Evolutionary conservation across 2,329 filamentous ascomycete species (phyloP), one percentile per base, ranked within the genome.

Genomic region (Aureobasidium sp.): DNA sequence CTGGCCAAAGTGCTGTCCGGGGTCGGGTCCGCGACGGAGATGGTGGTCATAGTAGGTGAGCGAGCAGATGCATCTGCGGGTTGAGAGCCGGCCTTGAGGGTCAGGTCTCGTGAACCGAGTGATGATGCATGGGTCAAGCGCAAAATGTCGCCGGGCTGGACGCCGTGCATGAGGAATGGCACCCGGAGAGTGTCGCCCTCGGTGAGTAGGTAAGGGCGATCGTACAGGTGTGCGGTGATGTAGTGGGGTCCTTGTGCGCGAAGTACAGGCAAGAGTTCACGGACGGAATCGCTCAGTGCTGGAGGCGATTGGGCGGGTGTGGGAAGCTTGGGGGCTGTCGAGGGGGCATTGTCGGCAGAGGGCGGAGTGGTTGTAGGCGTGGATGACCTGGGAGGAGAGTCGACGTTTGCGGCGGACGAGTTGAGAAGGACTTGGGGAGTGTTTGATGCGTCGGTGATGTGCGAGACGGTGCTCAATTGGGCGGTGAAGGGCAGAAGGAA

Each of bases 41-140:
- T 50, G 5, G 64, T 61, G 4, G 49, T 55, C 8, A 53, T 60
- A 12, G 62, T 63, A 11, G 57, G 55, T 34, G 63, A 66, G 41
- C 63, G 66, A 38, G 45, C 21, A 7, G 35, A 38, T 12, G 64
- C 54, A 54, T 61, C 61, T 3, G 64, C 61, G 8, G 61, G 42
- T n/a, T 86, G 83, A 4, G 79, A 73, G 4, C 87, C 88, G 1
- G 74, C 72, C 69, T 90, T 88, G 58, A 97, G 76, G 4, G 91
- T 96, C 71, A 88, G 95, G 69, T 97, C 91, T 58, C 93, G 79
- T 60, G 85, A 91, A 24, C 93, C 93, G 39, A 98, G 73, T 51
- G 85, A 76, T 35, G 82, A 85, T 21, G 90, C 93, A 53, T 90
- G 85, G 72, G 95, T 91, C 55, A 98, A 78, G 6, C 90, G 86